Base-by-base conservation (phyloP, 2,329 filamentous ascomycete genomes). In the Hypomyces rosellus region DNA sequence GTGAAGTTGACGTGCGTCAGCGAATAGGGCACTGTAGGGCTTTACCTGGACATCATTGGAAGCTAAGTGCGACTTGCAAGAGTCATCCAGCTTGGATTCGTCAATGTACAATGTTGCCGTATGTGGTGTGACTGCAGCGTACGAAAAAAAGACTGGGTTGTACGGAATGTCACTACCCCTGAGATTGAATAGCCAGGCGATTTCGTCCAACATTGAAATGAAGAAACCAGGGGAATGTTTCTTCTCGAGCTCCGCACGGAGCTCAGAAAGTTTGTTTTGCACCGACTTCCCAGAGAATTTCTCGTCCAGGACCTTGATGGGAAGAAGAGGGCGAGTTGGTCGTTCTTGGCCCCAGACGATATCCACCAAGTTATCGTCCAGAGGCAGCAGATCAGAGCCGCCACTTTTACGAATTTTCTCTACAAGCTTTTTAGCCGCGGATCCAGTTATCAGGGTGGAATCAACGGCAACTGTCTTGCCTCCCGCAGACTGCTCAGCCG, bases 121-220 rank as follows among this genome's bases (percentile, higher is more conserved):
- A 11, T 77, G 84, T 2, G 84, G 82, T 2, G 93, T 97, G 55
- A 99, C 74, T 39, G 93, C 80, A 41, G 92, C 92, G 63, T 97
- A 99, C 14, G 92, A 93, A 71, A 97, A 97, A 75, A 99, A 97
- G 45, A 99, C 93, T 0, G 93, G 93, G 65, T 99, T 99, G 73
- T 93, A 99, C 0, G 90, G 89, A 57, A 99, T 97, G 65, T 97
- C 93, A 66, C 80, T 93, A 60, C 93, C 93, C 59, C 93, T 84
- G 45, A 99, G 73, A 69, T 99, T 99, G 74, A 96, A 96, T n/a
- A 99, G 77, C 93, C 93, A 99, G 11, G 93, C 93, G 60, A 96
- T 83, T 69, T 99, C 93, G 62, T 99, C 93, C 40, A 99, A 81
- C 84, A 95, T 91, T 5, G 91, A 96, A 42, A 97, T 82, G 45